Conservation (phyloP, 2,329 filamentous ascomycete genomes). For the Ascosphaera apis region DNA sequence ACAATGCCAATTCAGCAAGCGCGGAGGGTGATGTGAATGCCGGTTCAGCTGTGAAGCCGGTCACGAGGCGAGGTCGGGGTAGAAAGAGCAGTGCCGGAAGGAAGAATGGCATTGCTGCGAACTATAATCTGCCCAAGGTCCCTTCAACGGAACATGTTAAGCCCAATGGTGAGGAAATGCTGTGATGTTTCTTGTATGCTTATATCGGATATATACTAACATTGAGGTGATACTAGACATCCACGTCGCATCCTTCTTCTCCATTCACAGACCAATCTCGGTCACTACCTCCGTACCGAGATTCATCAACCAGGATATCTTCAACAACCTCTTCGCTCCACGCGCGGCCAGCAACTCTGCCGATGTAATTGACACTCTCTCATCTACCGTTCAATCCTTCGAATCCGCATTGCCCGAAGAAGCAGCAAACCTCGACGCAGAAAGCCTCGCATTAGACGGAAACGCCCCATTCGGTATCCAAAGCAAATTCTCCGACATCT, state of each 20-base stretch:
- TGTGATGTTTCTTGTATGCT: background rate
- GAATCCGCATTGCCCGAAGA: constrained; percentile 16
- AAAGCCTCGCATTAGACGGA: constrained; percentile 30
- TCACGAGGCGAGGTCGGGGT: constrained; percentile 13
- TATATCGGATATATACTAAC: constrained; percentile 6
- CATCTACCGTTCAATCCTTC: constrained; percentile 22
- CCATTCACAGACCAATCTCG: constrained; percentile 81
- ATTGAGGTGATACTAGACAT: constrained; percentile 37
- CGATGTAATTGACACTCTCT: constrained; percentile 43
- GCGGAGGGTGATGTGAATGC: constrained; percentile 12
- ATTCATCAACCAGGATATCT: constrained; percentile 46
- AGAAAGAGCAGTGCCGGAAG: constrained; percentile 15
- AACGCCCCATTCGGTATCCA: background rate
- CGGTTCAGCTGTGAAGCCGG: constrained; percentile 12
- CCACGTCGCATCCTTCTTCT: constrained; percentile 80
- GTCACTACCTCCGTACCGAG: constrained; percentile 61
- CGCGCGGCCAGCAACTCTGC: constrained; percentile 27
- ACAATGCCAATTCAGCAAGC: constrained; percentile 15
- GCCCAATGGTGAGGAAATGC: constrained; percentile 19
- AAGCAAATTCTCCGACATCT: constrained; percentile 38
- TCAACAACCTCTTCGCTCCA: constrained; percentile 60
- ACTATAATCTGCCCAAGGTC: constrained; percentile 23
- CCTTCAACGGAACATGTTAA: constrained; percentile 26
- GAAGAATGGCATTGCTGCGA: constrained; percentile 12
- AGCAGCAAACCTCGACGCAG: constrained; percentile 20